Evolutionary conservation across 2,329 filamentous ascomycete genomes (phyloP), one percentile per base, ranked within the genome.

Genomic region (Passalora sequoiae): DNA sequence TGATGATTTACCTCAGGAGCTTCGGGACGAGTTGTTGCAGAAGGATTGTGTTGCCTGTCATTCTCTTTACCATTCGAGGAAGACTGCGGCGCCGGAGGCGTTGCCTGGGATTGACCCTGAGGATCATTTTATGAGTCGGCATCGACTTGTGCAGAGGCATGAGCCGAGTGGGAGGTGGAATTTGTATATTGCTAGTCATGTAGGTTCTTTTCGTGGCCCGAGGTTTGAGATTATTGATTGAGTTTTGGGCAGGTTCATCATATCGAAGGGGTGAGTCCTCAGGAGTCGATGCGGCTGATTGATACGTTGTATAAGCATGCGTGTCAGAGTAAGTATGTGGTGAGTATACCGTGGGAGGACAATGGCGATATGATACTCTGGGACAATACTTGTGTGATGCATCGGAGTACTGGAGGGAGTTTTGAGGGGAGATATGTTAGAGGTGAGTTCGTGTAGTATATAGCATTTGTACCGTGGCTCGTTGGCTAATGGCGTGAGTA

Each of bases 351-450:
- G 29, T 81, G 76, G 76, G 50, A 70, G 20, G 56, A 69, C 6
- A 54, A 61, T 0, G 69, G 73, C 0, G 77, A 80, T 54, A 35
- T 80, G 43, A 58, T 80, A 12, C 66, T 77, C 13, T 81, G 78
- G 77, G 77, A 81, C 52, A 81, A 81, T 56, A 73, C 73, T 0
- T 70, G 67, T 37, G 72, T 75, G 12, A 68, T 80, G 66, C 77
- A 81, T 59, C 61, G 75, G 4, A 73, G 74, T 0, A 69, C 66
- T 1, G 63, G 65, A 1, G 76, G 76, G 0, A 57, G 58, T 0
- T 78, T 74, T 46, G 68, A 69, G 47, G 70, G 72, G 0, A 71
- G 67, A 53, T 49, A 45, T 39, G 41, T 43, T 17, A 43, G 54
- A 21, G 46, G 46, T 49, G 27, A 40, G 46, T 33, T 3, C 4